Percentiles rank a stretch among this genome's conserved stretches.
phyloP scores from a whole-genome alignment of 352 stramenopile genomes.

The Pythium angustatum region DNA sequence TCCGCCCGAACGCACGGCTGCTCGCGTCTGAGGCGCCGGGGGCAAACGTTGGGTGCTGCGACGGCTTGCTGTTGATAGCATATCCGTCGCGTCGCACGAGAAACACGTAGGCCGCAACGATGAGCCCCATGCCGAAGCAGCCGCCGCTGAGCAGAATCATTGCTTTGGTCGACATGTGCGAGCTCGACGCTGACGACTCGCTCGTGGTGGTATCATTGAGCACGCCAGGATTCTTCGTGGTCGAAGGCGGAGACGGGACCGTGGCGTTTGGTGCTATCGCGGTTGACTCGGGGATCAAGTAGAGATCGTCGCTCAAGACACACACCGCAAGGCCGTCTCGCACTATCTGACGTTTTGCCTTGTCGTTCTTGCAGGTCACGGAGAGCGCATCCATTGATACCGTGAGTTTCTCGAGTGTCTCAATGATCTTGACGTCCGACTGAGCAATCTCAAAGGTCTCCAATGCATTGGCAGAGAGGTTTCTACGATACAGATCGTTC shows the following conservation, averaged over 20 bases:
- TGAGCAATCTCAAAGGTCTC: slow-evolving; percentile 15
- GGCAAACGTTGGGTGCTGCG: slow-evolving; percentile 12
- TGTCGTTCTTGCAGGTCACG: slow-evolving; percentile 9
- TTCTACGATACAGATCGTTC: too few species aligned
- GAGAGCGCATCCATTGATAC: neutral
- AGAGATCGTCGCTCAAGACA: slow-evolving; percentile 23
- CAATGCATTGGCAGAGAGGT: slow-evolving; percentile 14
- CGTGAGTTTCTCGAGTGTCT: slow-evolving; percentile 5
- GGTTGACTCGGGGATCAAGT: neutral
- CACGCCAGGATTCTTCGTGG: slow-evolving; percentile 4
- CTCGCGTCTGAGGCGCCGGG: slow-evolving; percentile 14
- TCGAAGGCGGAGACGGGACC: neutral
- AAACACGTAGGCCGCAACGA: slow-evolving; percentile 29
- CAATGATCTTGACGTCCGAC: slow-evolving; percentile 22
- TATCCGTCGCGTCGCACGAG: slow-evolving; percentile 19
- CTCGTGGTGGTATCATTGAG: slow-evolving; percentile 3
- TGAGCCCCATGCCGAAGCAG: slow-evolving; percentile 30
- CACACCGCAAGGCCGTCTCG: slow-evolving; percentile 20
- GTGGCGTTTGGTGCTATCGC: neutral
- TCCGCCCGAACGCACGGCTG: slow-evolving; percentile 28
- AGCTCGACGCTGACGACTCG: neutral
- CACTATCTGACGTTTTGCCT: slow-evolving; percentile 11
- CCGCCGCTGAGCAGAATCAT: slow-evolving; percentile 24
- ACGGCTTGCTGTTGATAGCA: neutral
- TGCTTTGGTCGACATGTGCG: slow-evolving; percentile 23